Base-by-base conservation (phyloP, 2,329 filamentous ascomycete genomes). In the Mollisiaceae sp. region DNA sequence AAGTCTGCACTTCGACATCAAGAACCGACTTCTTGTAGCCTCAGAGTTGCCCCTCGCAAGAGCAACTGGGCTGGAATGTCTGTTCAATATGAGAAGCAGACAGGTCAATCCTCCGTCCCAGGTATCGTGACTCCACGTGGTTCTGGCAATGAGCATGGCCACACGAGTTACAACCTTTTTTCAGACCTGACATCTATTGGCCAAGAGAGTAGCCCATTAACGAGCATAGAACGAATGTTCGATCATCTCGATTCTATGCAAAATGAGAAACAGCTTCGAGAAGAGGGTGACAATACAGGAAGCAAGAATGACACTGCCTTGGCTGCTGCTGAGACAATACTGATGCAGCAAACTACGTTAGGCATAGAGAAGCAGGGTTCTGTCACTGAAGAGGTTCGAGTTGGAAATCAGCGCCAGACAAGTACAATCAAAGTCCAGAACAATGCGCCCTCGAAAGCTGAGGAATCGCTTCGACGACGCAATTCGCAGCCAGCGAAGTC, bases 401-500 rank as follows among this genome's bases (percentile, higher is more conserved):
- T 18, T 18, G 18, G 9, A 11, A 35, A 27, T 14, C 24, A 18
- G 4, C 27, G 14, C 18, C 9, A 18, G 2, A 36, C 12, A 12
- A 8, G 43, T 14, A 2, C 20, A 47, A 35, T 58, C 56, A 50
- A 39, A 59, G 64, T 41, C 45, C 11, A 54, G 24, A 18, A 18
- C 50, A 54, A 54, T n/a, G 22, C 50, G 12, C 50, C 24, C 3
- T 57, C 55, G 9, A 18, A 15, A 12, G 55, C 32, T 20, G 55
- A 57, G 35, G 55, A 57, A n/a, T 57, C 55, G 4, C 32, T 8
- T 39, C 32, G 55, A 39, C 32, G 55, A 57, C 55, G 55, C 24
- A 38, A 18, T 22, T 27, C 32, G 18, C 59, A 56, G 39, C 54
- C 59, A 8, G 18, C 47, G 0, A 71, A 64, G 59, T 65, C 65